These are phyloP conservation scores for Exophiala xenobiotica DNA, from an alignment of 2,329 filamentous ascomycete genomes.

Conservation along the genomic window DNA sequence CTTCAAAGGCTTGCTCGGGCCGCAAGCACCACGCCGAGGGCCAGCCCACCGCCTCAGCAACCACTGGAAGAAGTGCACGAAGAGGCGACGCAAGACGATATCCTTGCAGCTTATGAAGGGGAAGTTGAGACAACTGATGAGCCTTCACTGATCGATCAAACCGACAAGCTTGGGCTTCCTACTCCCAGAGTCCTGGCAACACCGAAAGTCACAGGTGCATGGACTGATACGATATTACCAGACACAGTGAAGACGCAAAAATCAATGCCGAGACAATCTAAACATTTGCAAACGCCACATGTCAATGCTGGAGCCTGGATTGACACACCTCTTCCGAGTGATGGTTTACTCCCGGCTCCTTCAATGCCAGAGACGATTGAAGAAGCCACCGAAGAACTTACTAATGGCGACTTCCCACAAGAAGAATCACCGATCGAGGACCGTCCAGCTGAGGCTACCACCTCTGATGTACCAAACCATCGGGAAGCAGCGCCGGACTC, in stretches of 20 bases:
- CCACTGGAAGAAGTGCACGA: constrained; percentile 7
- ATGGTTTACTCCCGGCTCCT: constrained; percentile 1
- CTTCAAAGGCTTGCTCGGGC: constrained; percentile 43
- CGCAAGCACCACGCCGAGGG: constrained; percentile 25
- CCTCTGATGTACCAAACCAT: constrained; percentile 1
- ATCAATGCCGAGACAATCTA: constrained; percentile 7
- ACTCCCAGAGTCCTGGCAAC: constrained; percentile 32
- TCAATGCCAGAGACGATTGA: constrained; percentile 26
- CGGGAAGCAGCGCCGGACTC: constrained; percentile 22
- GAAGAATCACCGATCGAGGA: not conserved
- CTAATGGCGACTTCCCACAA: constrained; percentile 10
- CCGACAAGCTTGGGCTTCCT: not conserved
- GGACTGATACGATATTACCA: constrained; percentile 49
- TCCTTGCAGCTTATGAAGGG: not conserved
- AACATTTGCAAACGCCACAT: constrained; percentile 31
- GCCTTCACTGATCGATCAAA: not conserved
- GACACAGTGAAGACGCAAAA: constrained; percentile 33
- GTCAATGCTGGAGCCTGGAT: constrained; percentile 31
- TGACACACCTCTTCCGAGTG: constrained; percentile 27
- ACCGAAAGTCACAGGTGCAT: constrained; percentile 46
- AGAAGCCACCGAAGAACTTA: constrained; percentile 30
- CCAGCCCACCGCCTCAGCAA: constrained; percentile 16
- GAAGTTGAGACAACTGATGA: constrained; percentile 2
- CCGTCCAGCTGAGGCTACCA: not conserved
- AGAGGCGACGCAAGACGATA: constrained; percentile 3